These are phyloP conservation scores for Ceriops tagal DNA, from an alignment of 345 rosid species.

Conservation along the genomic window DNA sequence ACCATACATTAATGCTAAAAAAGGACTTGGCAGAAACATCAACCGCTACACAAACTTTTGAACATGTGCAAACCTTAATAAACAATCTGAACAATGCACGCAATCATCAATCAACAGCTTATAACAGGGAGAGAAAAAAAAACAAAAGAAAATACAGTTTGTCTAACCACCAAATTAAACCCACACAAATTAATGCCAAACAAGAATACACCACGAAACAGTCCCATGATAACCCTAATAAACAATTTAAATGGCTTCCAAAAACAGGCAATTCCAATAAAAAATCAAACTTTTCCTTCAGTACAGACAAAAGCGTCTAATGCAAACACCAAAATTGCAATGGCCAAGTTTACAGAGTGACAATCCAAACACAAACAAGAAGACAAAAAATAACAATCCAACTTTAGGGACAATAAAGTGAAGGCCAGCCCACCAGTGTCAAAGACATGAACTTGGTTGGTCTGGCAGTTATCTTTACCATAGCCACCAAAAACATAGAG, in stretches of 20 bases:
- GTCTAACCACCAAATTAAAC: neutral
- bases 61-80: neutral
- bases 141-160: neutral
- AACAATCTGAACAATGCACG: neutral
- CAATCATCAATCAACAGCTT: neutral
- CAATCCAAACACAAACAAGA: neutral
- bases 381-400: constrained; percentile 2
- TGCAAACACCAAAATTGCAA: constrained; percentile 12
- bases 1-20: constrained; percentile 16
- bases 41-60: neutral
- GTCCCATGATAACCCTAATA: constrained; percentile 28
- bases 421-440: constrained; percentile 59
- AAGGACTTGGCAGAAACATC: neutral
- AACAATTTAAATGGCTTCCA: constrained; percentile 1
- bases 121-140: neutral
- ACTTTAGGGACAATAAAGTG: neutral
- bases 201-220: constrained; percentile 12
- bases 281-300: constrained; percentile 5
- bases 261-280: neutral
- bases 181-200: constrained; percentile 9
- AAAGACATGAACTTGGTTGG: constrained; percentile 93
- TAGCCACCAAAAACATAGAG: constrained; percentile 93
- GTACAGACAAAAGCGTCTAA: neutral
- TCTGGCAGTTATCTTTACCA: constrained; percentile 88
- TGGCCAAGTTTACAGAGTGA: neutral